Base-by-base conservation (phyloP, 2,329 filamentous ascomycete species). In the Rosellinia necatrix region DNA sequence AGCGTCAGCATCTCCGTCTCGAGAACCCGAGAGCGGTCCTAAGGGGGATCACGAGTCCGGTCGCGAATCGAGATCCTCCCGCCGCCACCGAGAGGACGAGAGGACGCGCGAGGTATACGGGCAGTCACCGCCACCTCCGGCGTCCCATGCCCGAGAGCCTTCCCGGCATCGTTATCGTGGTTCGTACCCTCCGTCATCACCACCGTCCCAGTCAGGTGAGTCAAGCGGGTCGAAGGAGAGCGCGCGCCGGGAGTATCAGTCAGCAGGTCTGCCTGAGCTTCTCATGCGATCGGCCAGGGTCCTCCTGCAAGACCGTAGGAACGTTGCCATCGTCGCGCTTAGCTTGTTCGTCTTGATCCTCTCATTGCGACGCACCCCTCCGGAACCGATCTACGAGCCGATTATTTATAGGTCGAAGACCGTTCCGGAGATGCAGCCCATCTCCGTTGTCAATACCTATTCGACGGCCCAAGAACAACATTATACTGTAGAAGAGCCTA, bases 231-330 rank as follows among this genome's bases (percentile, higher is more conserved):
- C 68, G 1, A 70, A 64, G 3, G 64, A 74, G 34, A 66, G 64
- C 34, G 70, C 62, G 2, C 68, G 61, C 19, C 62, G 49, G 15
- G 48, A 63, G 0, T 71, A 73, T 49, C 73, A 79, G 56, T 71
- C 71, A 8, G 80, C 81, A 0, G 81, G 80, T 2, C 74, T 87
- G 9, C 72, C 76, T 0, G 79, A 84, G 57, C 72, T 87, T 7
- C 65, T 87, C 0, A 63, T 82, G 7, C 80, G 83, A 60, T 81
- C 83, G 0, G 72, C 75, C 47, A 76, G 78, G 27, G 79, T 87
- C 6, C 68, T 82, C 15, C 65, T 87, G 63, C 76, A 79, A 42
- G 84, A 87, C 62, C 76, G 76, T 54, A 85, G 81, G 72, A 87
- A 87, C 53, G 67, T 86, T 8, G 71, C 78, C n/a, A 86, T 87